These are phyloP conservation scores for Nemophila menziesii DNA, from an alignment of 257 asterid species.

Conservation along the genomic window DNA sequence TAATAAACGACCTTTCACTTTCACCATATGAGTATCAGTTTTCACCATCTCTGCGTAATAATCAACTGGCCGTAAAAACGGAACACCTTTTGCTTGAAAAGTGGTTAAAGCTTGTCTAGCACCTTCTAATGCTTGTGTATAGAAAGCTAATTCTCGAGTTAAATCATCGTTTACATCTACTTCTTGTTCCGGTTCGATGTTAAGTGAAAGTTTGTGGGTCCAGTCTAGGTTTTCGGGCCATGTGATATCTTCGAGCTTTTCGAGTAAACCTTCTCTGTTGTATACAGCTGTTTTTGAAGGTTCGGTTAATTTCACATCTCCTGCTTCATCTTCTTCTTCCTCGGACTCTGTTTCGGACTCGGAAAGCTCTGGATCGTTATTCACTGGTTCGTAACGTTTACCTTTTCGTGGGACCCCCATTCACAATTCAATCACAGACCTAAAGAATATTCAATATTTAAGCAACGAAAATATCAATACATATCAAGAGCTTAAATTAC, in stretches of 20 bases:
- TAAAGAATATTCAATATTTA: too few species aligned
- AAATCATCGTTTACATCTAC: conserved; percentile 79
- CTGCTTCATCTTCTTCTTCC: conserved; percentile 45
- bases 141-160: conserved; percentile 69
- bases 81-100: conserved; percentile 50
- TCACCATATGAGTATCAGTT: conserved; percentile 82
- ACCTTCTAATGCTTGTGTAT: conserved; percentile 80
- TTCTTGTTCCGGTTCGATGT: conserved; percentile 48
- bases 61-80: conserved; percentile 71
- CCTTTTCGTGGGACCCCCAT: too few species aligned
- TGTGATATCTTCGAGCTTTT: conserved; percentile 62
- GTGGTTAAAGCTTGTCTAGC: conserved; percentile 46
- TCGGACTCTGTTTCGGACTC: conserved; percentile 50
- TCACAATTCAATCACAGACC: too few species aligned
- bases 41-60: conserved; percentile 94
- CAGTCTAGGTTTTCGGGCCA: conserved; percentile 74
- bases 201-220: conserved; percentile 60
- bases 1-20: conserved; percentile 69
- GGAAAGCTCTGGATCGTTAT: conserved; percentile 20
- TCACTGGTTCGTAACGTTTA: neutral
- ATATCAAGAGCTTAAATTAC: too few species aligned
- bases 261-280: conserved; percentile 60
- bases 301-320: conserved; percentile 40
- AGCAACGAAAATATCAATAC: too few species aligned
- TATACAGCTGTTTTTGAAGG: conserved; percentile 65